Evolutionary conservation across 1,139 yeast species (phyloP).

Genomic region (Citeromyces siamensis): DNA sequence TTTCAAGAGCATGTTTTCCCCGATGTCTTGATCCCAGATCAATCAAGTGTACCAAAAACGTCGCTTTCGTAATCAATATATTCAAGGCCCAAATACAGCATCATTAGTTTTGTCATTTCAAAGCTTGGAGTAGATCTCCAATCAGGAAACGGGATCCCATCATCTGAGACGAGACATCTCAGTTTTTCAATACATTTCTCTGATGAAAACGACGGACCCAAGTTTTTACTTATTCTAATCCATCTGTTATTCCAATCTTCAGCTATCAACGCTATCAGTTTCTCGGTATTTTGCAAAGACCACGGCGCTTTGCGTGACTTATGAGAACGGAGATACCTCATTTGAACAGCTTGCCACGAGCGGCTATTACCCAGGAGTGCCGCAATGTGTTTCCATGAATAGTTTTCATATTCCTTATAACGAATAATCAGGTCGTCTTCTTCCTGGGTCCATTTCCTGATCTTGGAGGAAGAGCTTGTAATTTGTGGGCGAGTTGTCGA

Average conservation of each 20-base stretch:
- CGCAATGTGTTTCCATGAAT: conserved; percentile 26
- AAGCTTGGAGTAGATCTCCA: conserved; percentile 13
- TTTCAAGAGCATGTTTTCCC: neutral
- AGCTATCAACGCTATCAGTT: conserved; percentile 17
- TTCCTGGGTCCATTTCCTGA: conserved; percentile 19
- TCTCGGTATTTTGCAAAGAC: conserved; percentile 19
- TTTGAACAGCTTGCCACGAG: conserved; percentile 30
- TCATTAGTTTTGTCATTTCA: conserved; percentile 15
- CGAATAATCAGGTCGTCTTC: conserved; percentile 25
- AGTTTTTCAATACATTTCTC: conserved; percentile 17
- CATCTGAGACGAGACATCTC: conserved; percentile 15
- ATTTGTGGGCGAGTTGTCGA: no score
- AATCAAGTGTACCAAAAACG: no score
- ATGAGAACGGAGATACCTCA: conserved; percentile 26
- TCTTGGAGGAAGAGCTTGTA: no score
- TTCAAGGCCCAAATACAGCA: conserved; percentile 20
- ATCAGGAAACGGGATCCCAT: conserved; percentile 12
- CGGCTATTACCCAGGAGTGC: conserved; percentile 20
- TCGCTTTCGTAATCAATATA: conserved; percentile 14
- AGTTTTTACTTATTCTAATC: conserved; percentile 19
- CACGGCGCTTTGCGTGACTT: conserved; percentile 21
- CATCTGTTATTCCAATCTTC: conserved; percentile 28
- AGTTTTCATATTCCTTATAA: conserved; percentile 22
- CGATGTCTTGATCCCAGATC: no score
- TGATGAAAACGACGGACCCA: conserved; percentile 15